These are phyloP conservation scores for Penicillium verrucosum DNA, from an alignment of 2,329 filamentous ascomycete genomes.

Conservation along the genomic window DNA sequence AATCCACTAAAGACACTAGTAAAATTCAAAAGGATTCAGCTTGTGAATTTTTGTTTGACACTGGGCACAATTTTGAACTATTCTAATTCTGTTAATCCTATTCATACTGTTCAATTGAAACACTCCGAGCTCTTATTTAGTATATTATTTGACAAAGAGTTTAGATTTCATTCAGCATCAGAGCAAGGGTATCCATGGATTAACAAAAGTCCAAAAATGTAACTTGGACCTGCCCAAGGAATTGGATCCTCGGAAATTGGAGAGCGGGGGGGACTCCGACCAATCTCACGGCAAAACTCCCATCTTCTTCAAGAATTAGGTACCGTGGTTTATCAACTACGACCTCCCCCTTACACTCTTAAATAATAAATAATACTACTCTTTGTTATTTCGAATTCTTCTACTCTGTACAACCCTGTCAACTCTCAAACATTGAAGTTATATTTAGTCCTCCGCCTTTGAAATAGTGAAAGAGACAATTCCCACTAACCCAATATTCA, in stretches of 20 bases:
- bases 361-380: background rate
- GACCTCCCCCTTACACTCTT: background rate
- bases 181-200: background rate
- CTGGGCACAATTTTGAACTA: too few species aligned
- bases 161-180: background rate
- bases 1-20: background rate
- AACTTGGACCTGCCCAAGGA: background rate
- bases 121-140: background rate
- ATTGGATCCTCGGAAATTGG: background rate
- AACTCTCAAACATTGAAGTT: background rate
- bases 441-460: background rate
- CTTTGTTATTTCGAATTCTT: background rate
- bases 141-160: background rate
- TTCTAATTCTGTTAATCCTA: background rate
- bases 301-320: background rate
- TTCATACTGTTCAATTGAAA: background rate
- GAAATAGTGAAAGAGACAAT: background rate
- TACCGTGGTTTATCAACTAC: background rate
- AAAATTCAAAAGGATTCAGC: background rate
- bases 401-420: background rate
- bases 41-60: background rate
- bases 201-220: background rate
- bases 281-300: background rate
- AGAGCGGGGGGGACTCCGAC: background rate
- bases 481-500: background rate